phyloP scores from a whole-genome alignment of 805 yeast genomes.

The Starmera quercuum region DNA sequence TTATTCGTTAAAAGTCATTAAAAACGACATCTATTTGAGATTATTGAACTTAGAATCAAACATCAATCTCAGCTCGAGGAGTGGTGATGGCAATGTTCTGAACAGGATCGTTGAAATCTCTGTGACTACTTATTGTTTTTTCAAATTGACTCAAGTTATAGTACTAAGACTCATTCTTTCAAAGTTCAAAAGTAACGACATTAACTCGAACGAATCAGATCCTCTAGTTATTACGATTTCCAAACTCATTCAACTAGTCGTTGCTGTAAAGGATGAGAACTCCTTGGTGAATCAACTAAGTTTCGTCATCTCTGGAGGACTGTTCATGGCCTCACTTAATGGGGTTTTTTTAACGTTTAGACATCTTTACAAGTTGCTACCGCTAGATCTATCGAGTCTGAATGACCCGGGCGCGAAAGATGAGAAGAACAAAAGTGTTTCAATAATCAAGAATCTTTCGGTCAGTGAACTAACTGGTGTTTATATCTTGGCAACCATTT shows the following conservation, averaged over 20 bases:
- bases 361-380: constrained; percentile 36
- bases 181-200: constrained; percentile 11
- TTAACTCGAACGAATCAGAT: constrained; percentile 20
- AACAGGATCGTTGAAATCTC: constrained; percentile 1
- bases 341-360: constrained; percentile 56
- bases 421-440: constrained; percentile 18
- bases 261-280: constrained; percentile 27
- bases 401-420: constrained; percentile 4
- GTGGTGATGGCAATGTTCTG: neutral
- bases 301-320: constrained; percentile 46
- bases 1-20: constrained; percentile 13
- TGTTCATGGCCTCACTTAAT: constrained; percentile 57
- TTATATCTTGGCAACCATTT: constrained; percentile 30
- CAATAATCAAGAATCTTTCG: constrained; percentile 30
- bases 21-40: constrained; percentile 16
- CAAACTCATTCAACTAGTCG: constrained; percentile 23
- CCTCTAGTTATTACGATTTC: constrained; percentile 31
- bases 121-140: constrained; percentile 27
- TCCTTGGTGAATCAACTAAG: constrained; percentile 29
- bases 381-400: constrained; percentile 23
- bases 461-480: constrained; percentile 31
- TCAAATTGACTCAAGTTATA: constrained; percentile 26
- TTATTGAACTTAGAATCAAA: constrained; percentile 8
- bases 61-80: constrained; percentile 1
- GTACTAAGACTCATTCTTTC: constrained; percentile 19